These are phyloP conservation scores for Oidiodendron maius DNA, from an alignment of 495 filamentous ascomycete species.

Conservation along the genomic window DNA sequence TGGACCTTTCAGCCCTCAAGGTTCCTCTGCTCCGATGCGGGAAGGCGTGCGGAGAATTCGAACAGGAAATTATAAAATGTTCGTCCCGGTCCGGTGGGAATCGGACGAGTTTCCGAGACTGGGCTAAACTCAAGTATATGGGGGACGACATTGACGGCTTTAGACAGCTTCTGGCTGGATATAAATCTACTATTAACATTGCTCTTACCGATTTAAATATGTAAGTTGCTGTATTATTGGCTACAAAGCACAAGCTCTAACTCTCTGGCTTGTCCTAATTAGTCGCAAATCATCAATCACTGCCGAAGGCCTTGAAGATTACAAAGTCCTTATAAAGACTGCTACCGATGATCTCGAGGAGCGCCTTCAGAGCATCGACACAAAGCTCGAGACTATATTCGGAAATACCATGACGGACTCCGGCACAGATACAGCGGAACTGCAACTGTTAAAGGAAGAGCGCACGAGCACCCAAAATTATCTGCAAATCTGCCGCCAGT, in stretches of 20 bases:
- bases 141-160: constrained; percentile 30
- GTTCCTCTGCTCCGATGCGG: constrained; percentile 27
- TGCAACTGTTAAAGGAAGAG: constrained; percentile 32
- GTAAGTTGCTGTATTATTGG: constrained; percentile 24
- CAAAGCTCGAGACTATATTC: constrained; percentile 28
- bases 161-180: constrained; percentile 27
- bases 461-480: constrained; percentile 35
- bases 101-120: constrained; percentile 29
- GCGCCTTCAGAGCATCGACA: constrained; percentile 31
- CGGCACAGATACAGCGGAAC: constrained; percentile 23
- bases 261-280: constrained; percentile 2
- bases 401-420: constrained; percentile 12
- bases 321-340: constrained; percentile 29
- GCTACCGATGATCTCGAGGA: constrained; percentile 33
- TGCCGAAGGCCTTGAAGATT: constrained; percentile 24
- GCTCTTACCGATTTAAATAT: constrained; percentile 32
- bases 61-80: constrained; percentile 23
- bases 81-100: constrained; percentile 17
- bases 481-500: constrained; percentile 34
- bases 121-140: constrained; percentile 29
- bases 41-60: constrained; percentile 28
- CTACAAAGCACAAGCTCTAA: constrained; percentile 7
- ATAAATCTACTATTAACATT: constrained; percentile 36
- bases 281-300: constrained; percentile 27
- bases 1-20: constrained; percentile 22